Percentiles rank a stretch among this genome's conserved stretches.
Conservation (phyloP, 768 basidiomycete species). For the Fistulinella prunicolor region DNA sequence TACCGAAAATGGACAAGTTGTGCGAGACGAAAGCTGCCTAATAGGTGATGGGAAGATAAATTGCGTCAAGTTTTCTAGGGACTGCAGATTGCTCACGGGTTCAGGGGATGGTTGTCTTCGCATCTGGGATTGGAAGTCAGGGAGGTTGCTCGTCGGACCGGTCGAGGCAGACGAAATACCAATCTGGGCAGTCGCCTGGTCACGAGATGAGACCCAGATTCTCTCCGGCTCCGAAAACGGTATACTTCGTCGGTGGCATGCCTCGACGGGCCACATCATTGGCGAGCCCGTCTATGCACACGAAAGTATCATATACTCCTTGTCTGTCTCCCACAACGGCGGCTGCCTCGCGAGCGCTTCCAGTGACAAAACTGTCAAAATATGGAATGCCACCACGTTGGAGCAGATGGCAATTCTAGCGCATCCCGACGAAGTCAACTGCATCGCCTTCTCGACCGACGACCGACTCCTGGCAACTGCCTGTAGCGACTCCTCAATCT, state of each 20-base stretch:
- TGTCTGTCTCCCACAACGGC: constrained; percentile 28
- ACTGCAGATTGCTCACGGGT: constrained; percentile 26
- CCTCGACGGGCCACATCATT: constrained; percentile 17
- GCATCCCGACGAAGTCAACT: constrained; percentile 29
- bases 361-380: constrained; percentile 28
- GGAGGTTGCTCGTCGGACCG: constrained; percentile 26
- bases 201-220: constrained; percentile 28
- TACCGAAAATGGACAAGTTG: constrained; percentile 24
- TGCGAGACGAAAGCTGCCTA: constrained; percentile 22
- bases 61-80: constrained; percentile 28
- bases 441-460: constrained; percentile 30
- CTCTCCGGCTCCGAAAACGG: constrained; percentile 25
- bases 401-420: constrained; percentile 22
- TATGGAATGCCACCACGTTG: constrained; percentile 28
- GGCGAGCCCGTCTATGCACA: constrained; percentile 25
- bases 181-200: constrained; percentile 31
- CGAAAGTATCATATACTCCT: constrained; percentile 25
- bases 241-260: constrained; percentile 24
- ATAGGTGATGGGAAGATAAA: constrained; percentile 25
- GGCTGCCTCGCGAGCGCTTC: constrained; percentile 28
- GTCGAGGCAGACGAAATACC: constrained; percentile 20
- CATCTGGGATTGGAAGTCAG: constrained; percentile 28
- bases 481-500: constrained; percentile 28
- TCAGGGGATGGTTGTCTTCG: constrained; percentile 29
- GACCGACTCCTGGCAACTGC: constrained; percentile 31